Evolutionary conservation across 1,284 basidiomycete genomes (phyloP).

Genomic region (Mrakiaceae sp.): DNA sequence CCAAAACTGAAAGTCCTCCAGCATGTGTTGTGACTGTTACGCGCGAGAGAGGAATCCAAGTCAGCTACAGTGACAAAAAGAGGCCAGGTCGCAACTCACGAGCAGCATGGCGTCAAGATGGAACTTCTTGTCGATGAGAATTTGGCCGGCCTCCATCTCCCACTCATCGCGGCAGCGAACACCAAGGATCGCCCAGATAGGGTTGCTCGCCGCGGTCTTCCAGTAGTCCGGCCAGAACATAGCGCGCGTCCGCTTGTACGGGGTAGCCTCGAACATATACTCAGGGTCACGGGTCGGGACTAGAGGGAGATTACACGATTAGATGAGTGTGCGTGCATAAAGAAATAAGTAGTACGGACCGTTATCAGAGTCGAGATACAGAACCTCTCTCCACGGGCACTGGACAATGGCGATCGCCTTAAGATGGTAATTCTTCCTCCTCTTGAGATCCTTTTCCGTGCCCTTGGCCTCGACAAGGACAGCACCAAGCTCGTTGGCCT

Average conservation of each 20-base stretch:
- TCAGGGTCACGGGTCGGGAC: slow-evolving; percentile 35
- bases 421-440: slow-evolving; percentile 37
- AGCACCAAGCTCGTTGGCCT: slow-evolving; percentile 32
- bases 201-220: slow-evolving; percentile 36
- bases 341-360: neutral
- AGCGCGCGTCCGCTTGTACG: slow-evolving; percentile 25
- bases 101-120: slow-evolving; percentile 40
- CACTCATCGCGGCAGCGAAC: slow-evolving; percentile 37
- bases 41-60: neutral
- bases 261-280: slow-evolving; percentile 36
- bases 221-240: slow-evolving; percentile 29
- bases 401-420: slow-evolving; percentile 40
- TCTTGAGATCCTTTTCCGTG: slow-evolving; percentile 28
- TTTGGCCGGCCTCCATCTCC: slow-evolving; percentile 36
- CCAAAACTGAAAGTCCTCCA: slow-evolving; percentile 34
- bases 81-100: no score
- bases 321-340: no score
- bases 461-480: slow-evolving; percentile 32
- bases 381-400: slow-evolving; percentile 36
- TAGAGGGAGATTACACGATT: slow-evolving; percentile 21
- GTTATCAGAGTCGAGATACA: slow-evolving; percentile 33
- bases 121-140: slow-evolving; percentile 38
- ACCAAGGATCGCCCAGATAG: slow-evolving; percentile 39
- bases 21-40: slow-evolving; percentile 31
- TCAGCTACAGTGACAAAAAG: slow-evolving; percentile 3